Evolutionary conservation across 495 filamentous ascomycete species (phyloP).

Genomic region (Talaromyces adpressus): DNA sequence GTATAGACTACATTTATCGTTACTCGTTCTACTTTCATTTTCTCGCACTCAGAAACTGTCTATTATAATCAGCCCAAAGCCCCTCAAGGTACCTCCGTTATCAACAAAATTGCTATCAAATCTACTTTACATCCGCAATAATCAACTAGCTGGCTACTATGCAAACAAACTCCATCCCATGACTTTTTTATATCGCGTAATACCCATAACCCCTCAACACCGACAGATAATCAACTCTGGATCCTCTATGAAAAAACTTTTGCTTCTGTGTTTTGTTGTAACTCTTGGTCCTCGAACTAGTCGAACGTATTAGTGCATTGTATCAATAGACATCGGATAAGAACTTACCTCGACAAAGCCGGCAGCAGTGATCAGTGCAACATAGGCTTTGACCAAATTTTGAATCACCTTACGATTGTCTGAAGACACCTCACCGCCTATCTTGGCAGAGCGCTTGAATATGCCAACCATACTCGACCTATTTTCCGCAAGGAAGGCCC

Average conservation of each 20-base stretch:
- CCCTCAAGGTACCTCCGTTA: neutral
- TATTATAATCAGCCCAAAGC: neutral
- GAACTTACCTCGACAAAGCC: constrained; percentile 50
- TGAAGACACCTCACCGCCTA: constrained; percentile 47
- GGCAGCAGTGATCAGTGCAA: constrained; percentile 50
- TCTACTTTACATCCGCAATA: neutral
- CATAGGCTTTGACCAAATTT: constrained; percentile 54
- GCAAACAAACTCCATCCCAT: constrained; percentile 8
- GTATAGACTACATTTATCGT: too few relatives aligned
- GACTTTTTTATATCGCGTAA: constrained; percentile 3
- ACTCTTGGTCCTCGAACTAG: constrained; percentile 32
- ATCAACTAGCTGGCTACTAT: constrained; percentile 5
- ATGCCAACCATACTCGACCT: constrained; percentile 72
- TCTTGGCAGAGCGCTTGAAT: constrained; percentile 83
- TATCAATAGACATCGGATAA: neutral
- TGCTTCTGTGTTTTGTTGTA: constrained; percentile 23
- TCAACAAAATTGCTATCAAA: neutral
- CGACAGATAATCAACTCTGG: neutral
- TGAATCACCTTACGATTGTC: constrained; percentile 35
- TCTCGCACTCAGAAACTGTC: too few relatives aligned
- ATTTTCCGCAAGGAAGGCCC: constrained; percentile 71
- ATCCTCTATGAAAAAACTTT: constrained; percentile 32
- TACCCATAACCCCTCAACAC: constrained; percentile 5
- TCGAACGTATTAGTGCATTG: constrained; percentile 9
- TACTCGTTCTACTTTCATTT: too few relatives aligned